These are phyloP conservation scores for Penicillium cataractarum DNA, from an alignment of 495 filamentous ascomycete genomes.

Conservation along the genomic window DNA sequence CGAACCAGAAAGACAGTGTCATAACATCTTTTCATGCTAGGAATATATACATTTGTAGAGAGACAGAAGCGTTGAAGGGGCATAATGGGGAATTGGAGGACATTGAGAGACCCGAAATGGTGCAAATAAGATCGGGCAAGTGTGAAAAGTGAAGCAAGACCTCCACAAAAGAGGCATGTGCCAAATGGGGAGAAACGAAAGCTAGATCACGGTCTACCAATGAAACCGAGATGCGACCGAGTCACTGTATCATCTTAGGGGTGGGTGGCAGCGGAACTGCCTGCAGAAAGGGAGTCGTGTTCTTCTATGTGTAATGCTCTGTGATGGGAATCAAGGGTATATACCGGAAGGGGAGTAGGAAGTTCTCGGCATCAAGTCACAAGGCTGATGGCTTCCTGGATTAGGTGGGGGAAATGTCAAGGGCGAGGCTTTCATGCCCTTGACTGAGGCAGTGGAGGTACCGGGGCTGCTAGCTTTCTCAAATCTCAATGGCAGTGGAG, in stretches of 20 bases:
- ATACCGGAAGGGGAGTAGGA: conserved; percentile 7
- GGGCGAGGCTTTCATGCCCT: background rate
- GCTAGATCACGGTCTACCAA: background rate
- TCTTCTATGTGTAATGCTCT: conserved; percentile 13
- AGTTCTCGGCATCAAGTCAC: conserved; percentile 10
- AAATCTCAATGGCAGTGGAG: conserved; percentile 48
- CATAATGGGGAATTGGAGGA: conserved; percentile 1
- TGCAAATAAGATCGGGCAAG: background rate
- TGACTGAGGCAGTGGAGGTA: background rate
- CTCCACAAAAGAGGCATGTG: background rate
- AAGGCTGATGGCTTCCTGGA: background rate
- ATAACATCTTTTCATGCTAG: conserved; percentile 27
- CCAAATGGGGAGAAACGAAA: background rate
- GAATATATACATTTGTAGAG: conserved; percentile 27
- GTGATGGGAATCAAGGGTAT: conserved; percentile 13
- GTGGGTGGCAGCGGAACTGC: background rate
- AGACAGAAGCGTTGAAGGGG: background rate
- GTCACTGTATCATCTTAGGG: background rate
- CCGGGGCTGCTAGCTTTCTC: too few species aligned
- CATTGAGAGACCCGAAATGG: background rate
- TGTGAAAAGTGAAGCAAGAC: background rate
- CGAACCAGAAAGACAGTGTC: conserved; percentile 8
- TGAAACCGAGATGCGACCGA: background rate
- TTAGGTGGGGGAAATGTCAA: background rate
- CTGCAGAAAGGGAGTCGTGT: background rate